Evolutionary conservation across 106 monocot species (phyloP), one percentile per base, ranked within the genome.

Genomic region (Acanthochlamys bracteata): DNA sequence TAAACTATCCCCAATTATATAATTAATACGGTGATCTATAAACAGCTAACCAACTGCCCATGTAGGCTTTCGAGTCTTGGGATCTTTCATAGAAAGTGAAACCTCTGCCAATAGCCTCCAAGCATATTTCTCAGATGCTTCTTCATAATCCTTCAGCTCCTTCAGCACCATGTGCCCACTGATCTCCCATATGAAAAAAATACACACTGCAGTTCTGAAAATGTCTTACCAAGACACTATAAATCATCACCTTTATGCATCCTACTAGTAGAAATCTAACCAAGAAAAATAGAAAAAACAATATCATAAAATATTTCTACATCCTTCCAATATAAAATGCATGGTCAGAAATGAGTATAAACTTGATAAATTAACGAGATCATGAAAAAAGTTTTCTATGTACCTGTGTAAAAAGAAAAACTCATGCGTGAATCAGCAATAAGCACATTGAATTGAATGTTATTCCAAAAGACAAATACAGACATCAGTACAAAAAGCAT

Each of bases 381-480:
- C 17, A 12, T 49, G 2, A 49, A 49, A 49, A 49, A 49, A 10
- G n/a, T n/a, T 49, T 49, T 49, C 17, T 49, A 20, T 55, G 55
- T 88, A 92, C 92, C 92, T 92, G 88, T 11, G 84, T 84, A 40
- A 92, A 92, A n/a, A 92, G 67, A 62, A 88, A 92, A 69, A 92
- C 71, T 67, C 64, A 74, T 64, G 59, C 92, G 84, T 8, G 60
- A 77, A 55, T 88, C 92, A 42, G 88, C 80, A 26, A 92, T 88
- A 45, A 92, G 88, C 22, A 92, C 77, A 68, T 92, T 92, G 56
- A 77, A 92, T 88, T 88, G n/a, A 54, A 88, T 78, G 53, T 88
- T 88, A 52, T 82, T 84, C 84, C 68, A 88, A 88, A 64, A 92
- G 92, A 21, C 84, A 84, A 56, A 88, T 88, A 62, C 92, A 92